Conservation (phyloP, 768 basidiomycete species). For the Podaxis mareebaensis region DNA sequence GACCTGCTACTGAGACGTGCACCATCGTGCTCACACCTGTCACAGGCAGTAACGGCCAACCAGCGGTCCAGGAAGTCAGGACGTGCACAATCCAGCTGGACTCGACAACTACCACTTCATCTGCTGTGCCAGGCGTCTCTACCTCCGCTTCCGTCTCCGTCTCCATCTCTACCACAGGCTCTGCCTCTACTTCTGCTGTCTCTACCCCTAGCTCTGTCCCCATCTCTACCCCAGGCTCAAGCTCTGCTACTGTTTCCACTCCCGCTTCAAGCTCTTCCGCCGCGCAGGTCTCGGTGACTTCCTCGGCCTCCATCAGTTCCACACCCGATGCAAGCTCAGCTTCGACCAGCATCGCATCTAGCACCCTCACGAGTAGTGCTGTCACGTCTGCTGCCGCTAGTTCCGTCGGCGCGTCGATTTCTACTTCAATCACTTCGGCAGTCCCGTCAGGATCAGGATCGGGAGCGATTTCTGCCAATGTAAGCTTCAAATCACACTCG, state of each 20-base stretch:
- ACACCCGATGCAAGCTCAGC: neutral
- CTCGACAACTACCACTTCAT: slow-evolving; percentile 14
- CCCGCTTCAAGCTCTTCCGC: slow-evolving; percentile 3
- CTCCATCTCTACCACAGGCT: slow-evolving; percentile 14
- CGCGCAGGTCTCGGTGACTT: slow-evolving; percentile 6
- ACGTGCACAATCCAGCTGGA: slow-evolving; percentile 47
- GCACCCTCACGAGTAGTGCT: slow-evolving; percentile 13
- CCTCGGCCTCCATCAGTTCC: too few relatives aligned
- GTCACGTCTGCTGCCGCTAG: slow-evolving; percentile 16
- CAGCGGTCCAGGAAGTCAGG: slow-evolving; percentile 51
- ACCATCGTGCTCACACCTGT: slow-evolving; percentile 57
- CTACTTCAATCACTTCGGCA: neutral
- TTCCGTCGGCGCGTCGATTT: slow-evolving; percentile 11
- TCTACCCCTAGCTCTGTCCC: slow-evolving; percentile 18
- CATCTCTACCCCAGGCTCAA: slow-evolving; percentile 3
- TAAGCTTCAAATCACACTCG: neutral
- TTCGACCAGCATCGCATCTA: slow-evolving; percentile 13
- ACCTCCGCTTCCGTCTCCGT: slow-evolving; percentile 13
- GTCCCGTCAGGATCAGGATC: slow-evolving; percentile 1
- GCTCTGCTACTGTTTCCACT: slow-evolving; percentile 13
- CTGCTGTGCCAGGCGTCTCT: slow-evolving; percentile 18
- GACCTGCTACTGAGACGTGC: slow-evolving; percentile 59
- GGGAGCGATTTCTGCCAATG: neutral
- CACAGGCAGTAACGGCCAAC: slow-evolving; percentile 47
- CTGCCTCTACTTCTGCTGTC: slow-evolving; percentile 15